Evolutionary conservation across 495 filamentous ascomycete genomes (phyloP).

Genomic region (Talaromyces ruber): DNA sequence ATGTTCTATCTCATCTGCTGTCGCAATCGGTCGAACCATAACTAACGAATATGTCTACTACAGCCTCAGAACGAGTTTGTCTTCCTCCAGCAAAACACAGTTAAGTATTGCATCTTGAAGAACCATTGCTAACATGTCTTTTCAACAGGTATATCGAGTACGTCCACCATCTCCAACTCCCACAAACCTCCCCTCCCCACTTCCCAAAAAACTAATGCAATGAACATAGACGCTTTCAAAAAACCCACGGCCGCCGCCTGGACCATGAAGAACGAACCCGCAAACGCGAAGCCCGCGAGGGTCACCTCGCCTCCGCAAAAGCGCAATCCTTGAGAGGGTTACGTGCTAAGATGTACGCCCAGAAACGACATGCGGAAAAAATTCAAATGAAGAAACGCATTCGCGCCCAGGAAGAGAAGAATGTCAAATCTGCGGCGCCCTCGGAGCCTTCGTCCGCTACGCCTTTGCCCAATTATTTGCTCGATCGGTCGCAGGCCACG

Average conservation of each 20-base stretch:
- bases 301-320: conserved; percentile 74
- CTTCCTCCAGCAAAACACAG: not conserved
- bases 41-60: conserved; percentile 2
- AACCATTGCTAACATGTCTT: conserved; percentile 2
- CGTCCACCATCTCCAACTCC: not conserved
- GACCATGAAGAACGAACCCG: conserved; percentile 88
- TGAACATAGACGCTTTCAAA: conserved; percentile 6
- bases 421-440: conserved; percentile 82
- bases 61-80: conserved; percentile 79
- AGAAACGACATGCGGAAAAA: conserved; percentile 93
- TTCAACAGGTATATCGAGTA: conserved; percentile 64
- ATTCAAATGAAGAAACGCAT: conserved; percentile 99
- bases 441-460: conserved; percentile 57
- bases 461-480: conserved; percentile 77
- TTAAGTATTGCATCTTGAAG: conserved; percentile 6
- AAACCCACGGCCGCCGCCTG: conserved; percentile 28
- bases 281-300: conserved; percentile 81
- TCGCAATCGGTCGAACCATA: not conserved
- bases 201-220: not conserved
- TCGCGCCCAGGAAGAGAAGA: conserved; percentile 87
- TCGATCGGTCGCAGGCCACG: conserved; percentile 77
- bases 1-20: not conserved
- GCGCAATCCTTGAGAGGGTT: conserved; percentile 88
- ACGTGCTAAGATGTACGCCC: conserved; percentile 87
- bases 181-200: not conserved